Evolutionary conservation across 805 yeast species (phyloP).

Genomic region (Schizosaccharomyces japonicus): DNA sequence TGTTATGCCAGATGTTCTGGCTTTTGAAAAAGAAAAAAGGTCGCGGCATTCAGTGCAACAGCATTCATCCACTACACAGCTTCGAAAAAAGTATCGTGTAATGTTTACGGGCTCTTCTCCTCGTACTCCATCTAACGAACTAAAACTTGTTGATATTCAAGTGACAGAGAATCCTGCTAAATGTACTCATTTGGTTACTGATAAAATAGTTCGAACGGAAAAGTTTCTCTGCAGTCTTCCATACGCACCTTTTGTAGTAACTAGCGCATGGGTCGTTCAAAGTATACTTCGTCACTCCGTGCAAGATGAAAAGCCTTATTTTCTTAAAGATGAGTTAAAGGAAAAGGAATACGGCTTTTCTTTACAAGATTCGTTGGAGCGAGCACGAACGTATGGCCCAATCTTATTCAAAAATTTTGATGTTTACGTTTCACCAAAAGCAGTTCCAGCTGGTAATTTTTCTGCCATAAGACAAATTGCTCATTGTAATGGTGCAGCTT

Average conservation of each 20-base stretch:
- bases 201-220: conserved; percentile 62
- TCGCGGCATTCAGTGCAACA: background rate
- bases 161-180: conserved; percentile 20
- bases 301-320: conserved; percentile 12
- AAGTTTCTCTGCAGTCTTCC: conserved; percentile 58
- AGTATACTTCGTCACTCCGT: conserved; percentile 7
- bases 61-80: conserved; percentile 4
- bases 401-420: conserved; percentile 25
- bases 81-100: conserved; percentile 4
- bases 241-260: conserved; percentile 17
- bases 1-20: conserved; percentile 6
- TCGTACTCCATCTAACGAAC: background rate
- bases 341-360: conserved; percentile 14
- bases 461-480: conserved; percentile 27
- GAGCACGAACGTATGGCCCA: conserved; percentile 11
- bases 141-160: conserved; percentile 30
- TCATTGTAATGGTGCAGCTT: conserved; percentile 32
- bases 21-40: conserved; percentile 3
- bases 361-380: conserved; percentile 9
- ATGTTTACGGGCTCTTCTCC: conserved; percentile 10
- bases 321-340: conserved; percentile 13
- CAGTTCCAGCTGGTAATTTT: conserved; percentile 36
- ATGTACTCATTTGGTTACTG: conserved; percentile 37
- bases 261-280: conserved; percentile 11
- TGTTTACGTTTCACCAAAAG: conserved; percentile 31